Conservation (phyloP, 2,329 filamentous ascomycete genomes). For the Cercospora sojina region DNA sequence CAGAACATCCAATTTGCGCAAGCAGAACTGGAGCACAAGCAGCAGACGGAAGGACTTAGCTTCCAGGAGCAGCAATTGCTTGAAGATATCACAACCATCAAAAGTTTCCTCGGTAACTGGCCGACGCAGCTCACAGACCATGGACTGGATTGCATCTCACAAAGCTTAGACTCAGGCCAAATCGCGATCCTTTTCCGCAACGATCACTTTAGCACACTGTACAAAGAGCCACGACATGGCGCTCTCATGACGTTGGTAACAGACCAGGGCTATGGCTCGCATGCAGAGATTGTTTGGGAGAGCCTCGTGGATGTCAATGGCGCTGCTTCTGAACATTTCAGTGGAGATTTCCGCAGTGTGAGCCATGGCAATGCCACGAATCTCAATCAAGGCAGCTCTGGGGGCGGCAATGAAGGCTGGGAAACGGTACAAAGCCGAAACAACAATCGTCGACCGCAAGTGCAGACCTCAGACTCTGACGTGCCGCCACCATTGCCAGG, state of each 20-base stretch:
- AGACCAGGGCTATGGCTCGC: constrained; percentile 82
- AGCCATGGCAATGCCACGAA: constrained; percentile 53
- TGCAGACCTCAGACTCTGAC: constrained; percentile 16
- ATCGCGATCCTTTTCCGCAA: constrained; percentile 94
- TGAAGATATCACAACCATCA: constrained; percentile 80
- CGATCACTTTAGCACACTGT: constrained; percentile 93
- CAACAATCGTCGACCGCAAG: constrained; percentile 18
- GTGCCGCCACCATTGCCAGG: constrained; percentile 29
- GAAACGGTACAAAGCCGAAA: constrained; percentile 52
- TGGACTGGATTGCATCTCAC: constrained; percentile 72
- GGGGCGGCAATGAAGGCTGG: constrained; percentile 50
- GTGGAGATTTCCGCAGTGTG: constrained; percentile 86
- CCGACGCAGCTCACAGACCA: constrained; percentile 84
- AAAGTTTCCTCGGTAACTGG: constrained; percentile 73
- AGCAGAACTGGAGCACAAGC: constrained; percentile 81
- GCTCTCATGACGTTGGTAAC: constrained; percentile 83
- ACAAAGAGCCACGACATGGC: constrained; percentile 76
- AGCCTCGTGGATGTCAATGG: constrained; percentile 86
- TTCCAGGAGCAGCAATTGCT: constrained; percentile 75
- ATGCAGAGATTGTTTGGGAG: constrained; percentile 95
- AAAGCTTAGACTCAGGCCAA: constrained; percentile 69
- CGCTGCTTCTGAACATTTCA: constrained; percentile 76
- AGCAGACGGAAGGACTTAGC: constrained; percentile 63
- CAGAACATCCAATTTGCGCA: constrained; percentile 86
- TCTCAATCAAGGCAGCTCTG: constrained; percentile 28